Conservation (phyloP, 768 basidiomycete species). For the Lactarius evosmus region DNA sequence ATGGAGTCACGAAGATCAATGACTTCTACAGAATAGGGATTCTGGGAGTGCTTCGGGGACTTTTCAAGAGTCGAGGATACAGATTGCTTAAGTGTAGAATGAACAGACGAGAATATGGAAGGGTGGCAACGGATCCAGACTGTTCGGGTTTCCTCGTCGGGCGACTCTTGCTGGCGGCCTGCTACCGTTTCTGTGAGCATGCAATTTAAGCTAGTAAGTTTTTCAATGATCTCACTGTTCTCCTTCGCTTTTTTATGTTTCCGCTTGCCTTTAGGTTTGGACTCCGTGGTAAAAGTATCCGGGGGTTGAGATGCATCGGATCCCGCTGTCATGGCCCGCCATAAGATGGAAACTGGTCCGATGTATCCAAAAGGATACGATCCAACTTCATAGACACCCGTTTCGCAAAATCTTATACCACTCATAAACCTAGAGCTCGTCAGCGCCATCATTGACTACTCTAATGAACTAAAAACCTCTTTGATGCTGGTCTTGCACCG, state of each 20-base stretch:
- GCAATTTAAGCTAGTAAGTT: neutral
- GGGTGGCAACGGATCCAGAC: constrained; percentile 85
- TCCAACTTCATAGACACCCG: constrained; percentile 58
- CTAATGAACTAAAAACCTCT: constrained; percentile 43
- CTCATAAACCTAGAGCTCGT: constrained; percentile 49
- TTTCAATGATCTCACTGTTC: constrained; percentile 2
- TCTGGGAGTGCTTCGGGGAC: constrained; percentile 29
- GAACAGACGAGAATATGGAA: constrained; percentile 56
- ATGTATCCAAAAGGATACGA: constrained; percentile 69
- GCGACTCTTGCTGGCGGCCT: constrained; percentile 29
- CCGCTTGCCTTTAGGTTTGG: constrained; percentile 29
- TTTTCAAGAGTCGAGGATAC: constrained; percentile 47
- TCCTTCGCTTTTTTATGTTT: constrained; percentile 33
- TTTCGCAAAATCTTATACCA: constrained; percentile 66
- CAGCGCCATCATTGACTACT: constrained; percentile 1
- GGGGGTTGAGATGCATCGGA: neutral
- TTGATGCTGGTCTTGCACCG: constrained; percentile 54
- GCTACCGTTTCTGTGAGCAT: constrained; percentile 29
- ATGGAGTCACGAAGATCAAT: constrained; percentile 67
- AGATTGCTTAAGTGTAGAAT: constrained; percentile 48
- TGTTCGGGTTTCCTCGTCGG: constrained; percentile 36
- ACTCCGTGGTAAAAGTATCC: neutral
- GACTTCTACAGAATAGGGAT: constrained; percentile 52
- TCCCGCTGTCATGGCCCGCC: constrained; percentile 46
- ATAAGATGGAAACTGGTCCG: constrained; percentile 69